Conservation (phyloP, 1,139 yeast genomes). For the Kodamaea anthophila region DNA sequence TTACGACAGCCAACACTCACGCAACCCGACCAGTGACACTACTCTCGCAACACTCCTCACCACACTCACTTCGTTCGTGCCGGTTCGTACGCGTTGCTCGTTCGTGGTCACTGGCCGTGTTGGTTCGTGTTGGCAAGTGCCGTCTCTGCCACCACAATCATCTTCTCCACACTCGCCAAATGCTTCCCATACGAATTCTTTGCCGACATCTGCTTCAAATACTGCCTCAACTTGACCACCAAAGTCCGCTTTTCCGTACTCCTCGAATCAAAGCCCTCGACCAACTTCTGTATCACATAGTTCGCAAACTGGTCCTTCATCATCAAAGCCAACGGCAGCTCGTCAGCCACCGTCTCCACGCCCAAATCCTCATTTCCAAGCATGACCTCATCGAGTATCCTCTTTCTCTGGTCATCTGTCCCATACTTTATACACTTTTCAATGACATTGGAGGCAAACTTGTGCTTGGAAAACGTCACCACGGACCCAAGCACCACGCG, state of each 20-base stretch:
- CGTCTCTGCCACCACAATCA: conserved; percentile 52
- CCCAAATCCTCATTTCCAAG: conserved; percentile 38
- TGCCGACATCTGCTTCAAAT: conserved; percentile 50
- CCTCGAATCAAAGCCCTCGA: conserved; percentile 64
- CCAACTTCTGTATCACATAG: conserved; percentile 90
- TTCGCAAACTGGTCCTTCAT: conserved; percentile 98
- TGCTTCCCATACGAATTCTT: conserved; percentile 71
- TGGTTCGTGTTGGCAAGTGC: no score
- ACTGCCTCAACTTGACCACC: conserved; percentile 57
- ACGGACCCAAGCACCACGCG: conserved; percentile 50
- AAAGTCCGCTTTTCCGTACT: conserved; percentile 60
- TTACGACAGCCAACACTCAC: no score
- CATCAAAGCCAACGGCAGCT: conserved; percentile 70
- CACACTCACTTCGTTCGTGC: no score
- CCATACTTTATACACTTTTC: conserved; percentile 88
- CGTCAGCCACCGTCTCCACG: conserved; percentile 40
- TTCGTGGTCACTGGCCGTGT: no score
- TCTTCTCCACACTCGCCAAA: conserved; percentile 78
- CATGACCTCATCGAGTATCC: conserved; percentile 59
- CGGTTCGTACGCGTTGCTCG: no score
- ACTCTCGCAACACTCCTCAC: no score
- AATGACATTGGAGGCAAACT: conserved; percentile 95
- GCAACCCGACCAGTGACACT: no score
- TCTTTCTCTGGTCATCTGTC: conserved; percentile 51
- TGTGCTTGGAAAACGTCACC: conserved; percentile 82